Base-by-base conservation (phyloP, 306 rosid genomes). In the Astragalus membranaceus region DNA sequence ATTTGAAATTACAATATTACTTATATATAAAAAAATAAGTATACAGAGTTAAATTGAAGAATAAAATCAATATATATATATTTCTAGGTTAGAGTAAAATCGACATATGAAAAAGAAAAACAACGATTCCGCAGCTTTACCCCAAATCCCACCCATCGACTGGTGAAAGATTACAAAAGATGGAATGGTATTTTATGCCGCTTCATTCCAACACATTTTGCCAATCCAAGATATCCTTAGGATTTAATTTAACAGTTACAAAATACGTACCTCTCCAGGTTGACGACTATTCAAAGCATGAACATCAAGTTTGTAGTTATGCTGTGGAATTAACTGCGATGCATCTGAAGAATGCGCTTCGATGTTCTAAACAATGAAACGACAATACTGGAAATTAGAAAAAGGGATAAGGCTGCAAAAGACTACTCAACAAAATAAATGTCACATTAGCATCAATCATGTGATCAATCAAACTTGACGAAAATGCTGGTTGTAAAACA, bases 221-320 rank as follows among this genome's bases (percentile, higher is more conserved):
- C 39, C 37, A 58, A 66, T 33, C 29, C 46, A 58, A 37, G 36
- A 37, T 43, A 44, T 52, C 23, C 64, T 61, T 74, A 36, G 10
- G 48, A 65, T 70, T 72, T 6, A 51, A 51, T 32, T 46, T 42
- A 75, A 65, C 70, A 75, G 43, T 60, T 54, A 66, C 30, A 80
- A 55, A 16, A 29, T 16, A 30, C 56, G 56, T 86, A 95, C 97
- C 91, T 95, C 99, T 72, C 97, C 97, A 68, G 99, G 99, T 63
- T 76, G 92, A 72, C 86, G 96, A 70, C 84, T 83, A 79, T 87
- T 95, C 81, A 95, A 46, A 74, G 97, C 82, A 43, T 95, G 91
- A 78, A 83, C 99, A 87, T 95, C 97, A 74, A 95, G 99, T 88
- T 81, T 95, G 88, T 91, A 95, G 82, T 91, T 95, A 75, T 95